Evolutionary conservation across 441 rosid species (phyloP).

Genomic region (Erysimum cheiri): DNA sequence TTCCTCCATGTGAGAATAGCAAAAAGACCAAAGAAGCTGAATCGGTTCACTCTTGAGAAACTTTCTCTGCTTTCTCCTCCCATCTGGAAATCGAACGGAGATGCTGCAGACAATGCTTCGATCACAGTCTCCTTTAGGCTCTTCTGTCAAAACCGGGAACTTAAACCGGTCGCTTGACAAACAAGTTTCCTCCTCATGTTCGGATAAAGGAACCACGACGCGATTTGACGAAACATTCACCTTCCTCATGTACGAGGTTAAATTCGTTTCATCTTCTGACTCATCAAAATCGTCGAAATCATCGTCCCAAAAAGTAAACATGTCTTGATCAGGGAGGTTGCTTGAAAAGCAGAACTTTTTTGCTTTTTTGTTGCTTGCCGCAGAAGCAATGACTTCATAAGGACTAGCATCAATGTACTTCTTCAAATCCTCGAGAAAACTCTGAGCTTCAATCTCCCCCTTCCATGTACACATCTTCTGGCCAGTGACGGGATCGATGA

Average conservation of each 20-base stretch:
- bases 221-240: background rate
- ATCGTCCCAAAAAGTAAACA: background rate
- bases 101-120: slow-evolving; percentile 67
- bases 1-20: slow-evolving; percentile 8
- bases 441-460: background rate
- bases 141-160: slow-evolving; percentile 68
- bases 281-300: background rate
- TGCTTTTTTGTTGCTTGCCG: background rate
- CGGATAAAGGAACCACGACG: slow-evolving; percentile 39
- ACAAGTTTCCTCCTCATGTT: slow-evolving; percentile 47
- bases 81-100: slow-evolving; percentile 82
- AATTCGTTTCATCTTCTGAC: background rate
- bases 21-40: slow-evolving; percentile 35
- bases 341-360: no score
- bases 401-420: slow-evolving; percentile 4
- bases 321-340: background rate
- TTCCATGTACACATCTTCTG: slow-evolving; percentile 6
- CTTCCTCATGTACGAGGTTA: no score
- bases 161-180: slow-evolving; percentile 6
- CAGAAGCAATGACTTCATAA: background rate
- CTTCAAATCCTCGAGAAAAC: background rate
- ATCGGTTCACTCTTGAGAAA: slow-evolving; percentile 21
- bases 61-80: slow-evolving; percentile 43
- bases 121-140: slow-evolving; percentile 60
- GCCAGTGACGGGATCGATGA: slow-evolving; percentile 24